Percentiles rank a stretch among this genome's conserved stretches.
phyloP scores from a whole-genome alignment of 345 rosid species.

The Eucalyptus caleyi region DNA sequence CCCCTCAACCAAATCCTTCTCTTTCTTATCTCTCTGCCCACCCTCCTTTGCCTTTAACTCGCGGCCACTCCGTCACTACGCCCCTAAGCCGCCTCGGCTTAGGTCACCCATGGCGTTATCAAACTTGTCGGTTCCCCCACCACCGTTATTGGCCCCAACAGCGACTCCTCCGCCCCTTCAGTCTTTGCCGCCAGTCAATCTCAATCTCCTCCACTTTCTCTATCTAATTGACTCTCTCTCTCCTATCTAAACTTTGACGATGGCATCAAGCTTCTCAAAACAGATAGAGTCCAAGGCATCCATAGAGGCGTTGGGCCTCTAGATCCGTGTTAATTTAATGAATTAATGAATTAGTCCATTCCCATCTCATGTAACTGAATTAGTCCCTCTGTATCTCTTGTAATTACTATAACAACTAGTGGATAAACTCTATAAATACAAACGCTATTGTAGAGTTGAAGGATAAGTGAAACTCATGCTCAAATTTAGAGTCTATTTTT shows the following conservation, averaged over 20 bases:
- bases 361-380: no score
- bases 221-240: neutral
- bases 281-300: neutral
- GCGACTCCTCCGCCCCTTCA: neutral
- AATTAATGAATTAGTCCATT: no score
- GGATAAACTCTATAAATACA: no score
- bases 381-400: no score
- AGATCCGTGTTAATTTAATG: no score
- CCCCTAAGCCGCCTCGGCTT: neutral
- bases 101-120: no score
- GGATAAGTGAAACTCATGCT: no score
- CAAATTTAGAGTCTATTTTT: no score
- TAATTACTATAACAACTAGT: no score
- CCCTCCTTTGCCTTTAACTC: neutral
- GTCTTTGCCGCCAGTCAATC: neutral
- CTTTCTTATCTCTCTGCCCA: neutral
- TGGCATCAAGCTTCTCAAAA: neutral
- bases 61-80: neutral
- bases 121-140: neutral
- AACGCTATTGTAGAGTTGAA: accelerated
- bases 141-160: neutral
- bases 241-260: neutral
- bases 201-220: neutral
- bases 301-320: neutral
- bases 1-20: neutral